phyloP scores from a whole-genome alignment of 2,329 filamentous ascomycete species.

The Aspergillus clavatus region DNA sequence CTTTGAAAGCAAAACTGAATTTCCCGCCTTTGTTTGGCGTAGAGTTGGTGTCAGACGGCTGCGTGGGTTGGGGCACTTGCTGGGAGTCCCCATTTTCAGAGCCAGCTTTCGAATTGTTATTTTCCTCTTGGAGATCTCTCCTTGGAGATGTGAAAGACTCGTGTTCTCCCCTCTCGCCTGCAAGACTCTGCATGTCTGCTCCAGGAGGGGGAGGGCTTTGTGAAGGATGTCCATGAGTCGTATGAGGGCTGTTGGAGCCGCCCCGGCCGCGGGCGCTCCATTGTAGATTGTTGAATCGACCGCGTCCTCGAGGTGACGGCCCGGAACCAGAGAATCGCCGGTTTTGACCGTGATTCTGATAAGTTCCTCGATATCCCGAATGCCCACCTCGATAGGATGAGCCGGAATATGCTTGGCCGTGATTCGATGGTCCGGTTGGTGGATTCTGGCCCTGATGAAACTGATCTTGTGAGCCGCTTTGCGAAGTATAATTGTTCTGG shows the following conservation, averaged over 20 bases:
- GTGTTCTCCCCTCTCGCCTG: conserved; percentile 50
- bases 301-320: conserved; percentile 50
- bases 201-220: conserved; percentile 27
- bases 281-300: conserved; percentile 63
- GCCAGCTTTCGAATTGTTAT: conserved; percentile 51
- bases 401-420: conserved; percentile 50
- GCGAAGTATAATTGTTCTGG: conserved; percentile 50
- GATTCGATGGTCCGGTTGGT: conserved; percentile 55
- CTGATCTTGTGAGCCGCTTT: conserved; percentile 49
- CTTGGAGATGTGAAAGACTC: conserved; percentile 56
- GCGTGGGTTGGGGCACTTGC: conserved; percentile 53
- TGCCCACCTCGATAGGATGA: conserved; percentile 50
- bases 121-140: conserved; percentile 62
- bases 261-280: conserved; percentile 62
- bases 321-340: conserved; percentile 43
- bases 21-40: conserved; percentile 57
- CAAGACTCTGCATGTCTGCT: conserved; percentile 31
- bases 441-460: conserved; percentile 48
- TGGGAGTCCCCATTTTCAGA: conserved; percentile 37
- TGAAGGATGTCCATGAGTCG: conserved; percentile 32
- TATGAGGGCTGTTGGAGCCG: conserved; percentile 37
- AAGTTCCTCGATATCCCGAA: conserved; percentile 56
- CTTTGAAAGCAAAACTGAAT: conserved; percentile 92
- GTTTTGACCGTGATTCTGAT: conserved; percentile 46
- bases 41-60: conserved; percentile 52